phyloP scores from a whole-genome alignment of 805 yeast species.

The Barnettozyma botsteinii region DNA sequence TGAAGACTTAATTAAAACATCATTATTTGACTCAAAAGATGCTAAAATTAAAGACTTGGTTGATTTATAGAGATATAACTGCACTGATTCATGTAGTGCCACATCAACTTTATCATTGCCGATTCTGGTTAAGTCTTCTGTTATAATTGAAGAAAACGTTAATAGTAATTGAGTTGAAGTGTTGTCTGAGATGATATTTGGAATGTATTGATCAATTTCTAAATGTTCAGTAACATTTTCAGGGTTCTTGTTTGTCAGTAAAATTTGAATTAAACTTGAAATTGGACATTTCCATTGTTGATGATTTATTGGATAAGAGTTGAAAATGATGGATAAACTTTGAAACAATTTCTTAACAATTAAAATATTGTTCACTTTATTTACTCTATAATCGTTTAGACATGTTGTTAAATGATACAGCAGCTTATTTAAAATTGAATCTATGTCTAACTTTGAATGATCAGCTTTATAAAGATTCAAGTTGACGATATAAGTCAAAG shows the following conservation, averaged over 20 bases:
- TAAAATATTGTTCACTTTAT: constrained; percentile 26
- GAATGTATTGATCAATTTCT: constrained; percentile 11
- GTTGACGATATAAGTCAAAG: constrained; percentile 67
- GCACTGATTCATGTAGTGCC: constrained; percentile 35
- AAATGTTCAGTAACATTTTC: constrained; percentile 2
- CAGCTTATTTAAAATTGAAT: constrained; percentile 10
- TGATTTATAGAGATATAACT: constrained; percentile 29
- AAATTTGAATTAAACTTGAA: constrained; percentile 19
- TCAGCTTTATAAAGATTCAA: constrained; percentile 31
- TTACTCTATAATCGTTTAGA: constrained; percentile 10
- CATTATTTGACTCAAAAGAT: constrained; percentile 13
- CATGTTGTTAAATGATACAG: constrained; percentile 13
- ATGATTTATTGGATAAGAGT: constrained; percentile 26
- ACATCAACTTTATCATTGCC: constrained; percentile 21
- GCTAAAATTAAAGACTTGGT: constrained; percentile 21
- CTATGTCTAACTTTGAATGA: constrained; percentile 15
- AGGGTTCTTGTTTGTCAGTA: constrained; percentile 13
- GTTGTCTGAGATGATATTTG: constrained; percentile 4
- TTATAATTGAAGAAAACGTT: constrained; percentile 39
- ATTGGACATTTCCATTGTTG: constrained; percentile 38
- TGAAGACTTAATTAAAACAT: constrained; percentile 16
- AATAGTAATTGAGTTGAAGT: constrained; percentile 17
- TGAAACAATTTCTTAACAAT: constrained; percentile 57
- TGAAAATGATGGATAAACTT: constrained; percentile 44
- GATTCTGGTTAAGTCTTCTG: constrained; percentile 44